Evolutionary conservation across 2,329 filamentous ascomycete species (phyloP), one percentile per base, ranked within the genome.

Genomic region (Trichoderma endophyticum): DNA sequence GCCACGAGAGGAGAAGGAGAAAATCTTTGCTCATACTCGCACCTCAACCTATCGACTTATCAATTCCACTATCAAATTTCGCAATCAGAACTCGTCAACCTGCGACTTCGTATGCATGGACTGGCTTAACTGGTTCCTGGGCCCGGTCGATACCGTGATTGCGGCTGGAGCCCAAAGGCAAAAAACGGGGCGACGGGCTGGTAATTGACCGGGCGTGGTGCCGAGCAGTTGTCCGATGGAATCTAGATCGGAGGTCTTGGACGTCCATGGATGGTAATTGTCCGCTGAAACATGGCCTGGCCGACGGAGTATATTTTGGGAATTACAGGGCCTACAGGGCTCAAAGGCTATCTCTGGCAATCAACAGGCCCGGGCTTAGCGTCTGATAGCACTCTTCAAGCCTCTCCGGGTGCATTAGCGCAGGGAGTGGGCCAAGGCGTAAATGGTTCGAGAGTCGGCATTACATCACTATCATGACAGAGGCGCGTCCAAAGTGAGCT

Each of bases 391-490:
- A n/a, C 43, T 51, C 34, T 36, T 36, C 34, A 7, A 36, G 34
- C 15, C 34, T 36, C 34, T 36, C 18, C 21, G n/a, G 56, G 12
- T 34, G 67, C 67, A 70, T 61, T 70, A 70, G 67, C 57, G 56
- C n/a, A 26, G 48, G 48, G n/a, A 54, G 15, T 66, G 63, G 63
- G 63, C 51, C 34, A 67, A 67, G 32, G 48, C 39, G 51, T 59
- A 70, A 61, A 62, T 70, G 67, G 67, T 30, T 43, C 30, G 57
- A 59, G 32, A 21, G 39, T 61, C 56, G 30, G 21, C 30, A 71
- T 71, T 71, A 64, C 68, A 71, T 71, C 68, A 71, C 60, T 71
- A 71, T 71, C 68, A 71, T 28, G 43, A 63, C 68, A 71, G 67
- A 34, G 57, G 56, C 54, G 67, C 67, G 56, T 62, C 57, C 39